Conservation (phyloP, 345 rosid genomes). For the Bruguiera gymnorhiza region DNA sequence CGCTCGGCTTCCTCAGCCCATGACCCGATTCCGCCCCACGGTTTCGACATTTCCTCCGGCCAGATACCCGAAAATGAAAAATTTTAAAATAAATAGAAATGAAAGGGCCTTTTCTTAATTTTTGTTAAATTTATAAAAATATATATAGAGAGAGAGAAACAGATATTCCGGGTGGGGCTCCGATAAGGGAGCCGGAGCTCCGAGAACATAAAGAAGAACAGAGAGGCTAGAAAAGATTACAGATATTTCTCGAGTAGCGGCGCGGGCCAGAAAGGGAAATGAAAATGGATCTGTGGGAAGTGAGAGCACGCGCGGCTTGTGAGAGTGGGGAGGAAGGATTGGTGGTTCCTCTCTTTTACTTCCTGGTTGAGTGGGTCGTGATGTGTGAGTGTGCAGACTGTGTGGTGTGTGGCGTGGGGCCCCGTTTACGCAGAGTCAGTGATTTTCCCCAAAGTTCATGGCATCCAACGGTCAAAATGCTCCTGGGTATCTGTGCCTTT, state of each 20-base stretch:
- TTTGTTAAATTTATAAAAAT: background rate
- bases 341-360: no score
- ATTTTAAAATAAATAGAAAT: background rate
- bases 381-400: background rate
- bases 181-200: constrained; percentile 64
- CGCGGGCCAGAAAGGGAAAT: background rate
- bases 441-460: background rate
- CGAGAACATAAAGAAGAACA: constrained; percentile 44
- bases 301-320: constrained; percentile 3
- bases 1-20: constrained; percentile 98
- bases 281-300: background rate
- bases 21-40: constrained; percentile 77
- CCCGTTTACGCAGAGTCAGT: background rate
- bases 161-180: constrained; percentile 21
- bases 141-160: constrained; percentile 9
- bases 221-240: background rate
- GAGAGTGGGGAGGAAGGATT: background rate
- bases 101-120: constrained; percentile 9
- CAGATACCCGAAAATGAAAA: background rate
- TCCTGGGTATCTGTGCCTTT: background rate
- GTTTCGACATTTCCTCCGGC: constrained; percentile 43
- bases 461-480: constrained; percentile 8
- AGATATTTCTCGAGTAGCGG: no score
- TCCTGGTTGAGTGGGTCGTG: no score
- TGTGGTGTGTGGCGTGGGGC: background rate